A percentile compares a stretch with the other conserved stretches of the same genome.
Conservation (phyloP, 768 basidiomycete species). For the Hygrocybe coccinea region DNA sequence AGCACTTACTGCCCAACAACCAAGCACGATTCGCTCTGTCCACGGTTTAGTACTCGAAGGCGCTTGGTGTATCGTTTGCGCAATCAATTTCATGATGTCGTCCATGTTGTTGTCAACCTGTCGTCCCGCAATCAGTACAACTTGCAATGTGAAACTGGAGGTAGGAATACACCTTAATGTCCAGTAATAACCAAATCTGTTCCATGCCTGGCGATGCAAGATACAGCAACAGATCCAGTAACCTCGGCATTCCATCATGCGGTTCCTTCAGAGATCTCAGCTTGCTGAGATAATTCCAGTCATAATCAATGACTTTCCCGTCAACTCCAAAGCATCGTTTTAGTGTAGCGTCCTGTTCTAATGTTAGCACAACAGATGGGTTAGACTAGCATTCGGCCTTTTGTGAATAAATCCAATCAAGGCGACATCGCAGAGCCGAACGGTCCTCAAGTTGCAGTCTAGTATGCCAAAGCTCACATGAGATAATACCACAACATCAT, state of each 20-base stretch:
- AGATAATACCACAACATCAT: conserved; percentile 1
- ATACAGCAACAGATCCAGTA: conserved; percentile 1
- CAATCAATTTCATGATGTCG: conserved; percentile 3
- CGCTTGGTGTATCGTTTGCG: not conserved
- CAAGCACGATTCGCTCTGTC: not conserved
- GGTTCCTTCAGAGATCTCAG: not conserved
- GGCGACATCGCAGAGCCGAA: no score
- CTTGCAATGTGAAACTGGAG: not conserved
- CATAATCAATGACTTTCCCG: not conserved
- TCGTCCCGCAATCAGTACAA: not conserved
- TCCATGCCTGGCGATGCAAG: not conserved
- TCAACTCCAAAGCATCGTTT: conserved; percentile 1
- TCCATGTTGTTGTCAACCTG: not conserved
- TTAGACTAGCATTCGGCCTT: no score
- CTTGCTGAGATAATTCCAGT: not conserved
- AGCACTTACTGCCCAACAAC: not conserved
- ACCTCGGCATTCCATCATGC: conserved; percentile 1
- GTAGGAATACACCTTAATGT: not conserved
- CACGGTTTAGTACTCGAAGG: not conserved
- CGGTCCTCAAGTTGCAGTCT: not conserved
- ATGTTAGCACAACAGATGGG: no score
- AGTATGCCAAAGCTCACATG: not conserved
- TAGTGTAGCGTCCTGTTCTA: not conserved
- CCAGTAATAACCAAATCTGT: not conserved
- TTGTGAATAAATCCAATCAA: no score